These are phyloP conservation scores for Populus ilicifolia DNA, from an alignment of 345 rosid genomes.

Conservation along the genomic window DNA sequence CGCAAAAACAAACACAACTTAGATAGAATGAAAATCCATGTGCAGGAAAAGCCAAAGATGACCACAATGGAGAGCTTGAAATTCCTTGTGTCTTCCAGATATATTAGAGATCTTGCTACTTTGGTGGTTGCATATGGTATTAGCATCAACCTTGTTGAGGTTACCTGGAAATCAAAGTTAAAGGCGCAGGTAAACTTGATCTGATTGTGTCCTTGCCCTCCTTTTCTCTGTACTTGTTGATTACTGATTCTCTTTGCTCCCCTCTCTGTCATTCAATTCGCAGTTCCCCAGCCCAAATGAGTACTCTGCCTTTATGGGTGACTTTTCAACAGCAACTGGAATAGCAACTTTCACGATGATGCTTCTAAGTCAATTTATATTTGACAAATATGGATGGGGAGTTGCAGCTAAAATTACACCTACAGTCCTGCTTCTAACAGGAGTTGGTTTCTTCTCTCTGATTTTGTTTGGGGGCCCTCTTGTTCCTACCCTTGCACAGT, in stretches of 20 bases:
- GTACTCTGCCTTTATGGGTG: conserved; percentile 97
- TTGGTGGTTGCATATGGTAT: conserved; percentile 98
- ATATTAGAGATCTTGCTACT: conserved; percentile 91
- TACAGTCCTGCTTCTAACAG: conserved; percentile 76
- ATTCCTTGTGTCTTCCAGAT: conserved; percentile 82
- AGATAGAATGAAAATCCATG: neutral
- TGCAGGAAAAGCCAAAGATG: conserved; percentile 87
- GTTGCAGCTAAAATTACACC: conserved; percentile 92
- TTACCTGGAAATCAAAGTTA: conserved; percentile 98
- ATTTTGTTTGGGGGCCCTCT: conserved; percentile 73
- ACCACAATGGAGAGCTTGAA: conserved; percentile 96
- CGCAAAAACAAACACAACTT: no score
- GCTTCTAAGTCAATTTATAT: conserved; percentile 83
- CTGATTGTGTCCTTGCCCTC: conserved; percentile 1
- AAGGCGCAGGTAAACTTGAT: conserved; percentile 84
- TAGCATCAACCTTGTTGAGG: conserved; percentile 96
- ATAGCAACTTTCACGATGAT: conserved; percentile 88
- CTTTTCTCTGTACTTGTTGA: neutral
- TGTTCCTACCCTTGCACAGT: conserved; percentile 58
- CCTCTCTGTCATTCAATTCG: neutral
- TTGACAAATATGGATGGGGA: conserved; percentile 93
- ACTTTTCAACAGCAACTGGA: conserved; percentile 93
- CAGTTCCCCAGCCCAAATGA: conserved; percentile 98
- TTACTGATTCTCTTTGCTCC: conserved; percentile 2
- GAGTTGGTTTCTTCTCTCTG: conserved; percentile 89